Evolutionary conservation across 176 grass and related monocot species (phyloP).

Genomic region (Zea mays): DNA sequence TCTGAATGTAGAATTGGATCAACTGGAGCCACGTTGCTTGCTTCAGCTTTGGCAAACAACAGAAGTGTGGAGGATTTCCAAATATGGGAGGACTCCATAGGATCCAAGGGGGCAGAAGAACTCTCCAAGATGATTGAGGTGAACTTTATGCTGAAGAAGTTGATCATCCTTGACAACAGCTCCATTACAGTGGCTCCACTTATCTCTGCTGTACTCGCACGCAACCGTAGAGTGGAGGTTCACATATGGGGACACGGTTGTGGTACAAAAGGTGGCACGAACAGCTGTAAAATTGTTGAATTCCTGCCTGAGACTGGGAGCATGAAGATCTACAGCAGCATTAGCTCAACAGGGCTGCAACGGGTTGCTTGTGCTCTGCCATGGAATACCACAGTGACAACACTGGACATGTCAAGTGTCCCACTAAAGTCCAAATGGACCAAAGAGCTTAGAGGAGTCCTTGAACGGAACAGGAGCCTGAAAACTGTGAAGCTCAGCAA

Average conservation of each 20-base stretch:
- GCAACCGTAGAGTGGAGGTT: constrained; percentile 73
- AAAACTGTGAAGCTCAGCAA: constrained; percentile 66
- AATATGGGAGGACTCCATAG: constrained; percentile 81
- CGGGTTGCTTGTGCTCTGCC: constrained; percentile 67
- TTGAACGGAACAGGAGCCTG: constrained; percentile 69
- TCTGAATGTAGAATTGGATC: constrained; percentile 66
- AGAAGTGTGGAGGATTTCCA: constrained; percentile 78
- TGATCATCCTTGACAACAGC: constrained; percentile 73
- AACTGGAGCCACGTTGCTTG: constrained; percentile 58
- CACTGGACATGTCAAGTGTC: constrained; percentile 75
- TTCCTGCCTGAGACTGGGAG: constrained; percentile 65
- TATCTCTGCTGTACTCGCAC: constrained; percentile 72
- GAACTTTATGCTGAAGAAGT: constrained; percentile 65
- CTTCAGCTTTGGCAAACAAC: constrained; percentile 73
- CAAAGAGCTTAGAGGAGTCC: constrained; percentile 73
- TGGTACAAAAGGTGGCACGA: constrained; percentile 23
- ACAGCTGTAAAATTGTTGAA: constrained; percentile 61
- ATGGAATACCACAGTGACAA: constrained; percentile 75
- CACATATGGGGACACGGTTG: constrained; percentile 70
- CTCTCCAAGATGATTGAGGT: constrained; percentile 88
- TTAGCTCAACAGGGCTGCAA: constrained; percentile 50
- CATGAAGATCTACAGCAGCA: constrained; percentile 68
- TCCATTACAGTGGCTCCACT: constrained; percentile 67
- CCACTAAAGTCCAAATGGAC: constrained; percentile 70
- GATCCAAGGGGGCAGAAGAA: constrained; percentile 81